Evolutionary conservation across 2,329 filamentous ascomycete genomes (phyloP), one percentile per base, ranked within the genome.

Genomic region (Diaporthe amygdali): DNA sequence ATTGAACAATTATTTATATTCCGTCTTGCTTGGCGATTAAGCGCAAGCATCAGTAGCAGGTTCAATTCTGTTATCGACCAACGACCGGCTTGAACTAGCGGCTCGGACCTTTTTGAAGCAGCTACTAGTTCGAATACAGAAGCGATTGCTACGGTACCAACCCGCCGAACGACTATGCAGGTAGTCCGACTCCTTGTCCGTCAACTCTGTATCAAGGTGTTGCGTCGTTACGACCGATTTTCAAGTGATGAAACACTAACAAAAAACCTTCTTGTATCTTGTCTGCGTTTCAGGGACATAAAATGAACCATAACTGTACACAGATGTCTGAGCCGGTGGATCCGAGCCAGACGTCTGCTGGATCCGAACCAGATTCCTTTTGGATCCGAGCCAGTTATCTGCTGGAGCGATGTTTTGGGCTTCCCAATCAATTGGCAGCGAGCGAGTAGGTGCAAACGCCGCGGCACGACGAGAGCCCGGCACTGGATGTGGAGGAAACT

Each of bases 291-390:
- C 59, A 49, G 59, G 12, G 4, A n/a, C 5, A 12, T n/a, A 37
- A n/a, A 5, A 64, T 49, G 59, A 30, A 14, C 59, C 27, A 37
- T 34, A 14, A 12, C 30, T 49, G 59, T 44, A 64, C 37, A n/a
- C 6, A 27, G 37, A n/a, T 64, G 44, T 64, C 44, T 64, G 44
- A 46, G 59, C 59, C 59, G 30, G 14, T n/a, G 44, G 59, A 64
- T 64, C 59, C 59, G 59, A 64, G 59, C 59, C 41, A 49, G 47
- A 64, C n/a, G n/a, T n/a, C n/a, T n/a, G n/a, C n/a, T n/a, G 44
- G 59, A 64, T 64, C 59, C 59, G 59, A 64, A 44, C 59, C 41
- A 49, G 47, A 64, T n/a, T n/a, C n/a, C n/a, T n/a, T n/a, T n/a
- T n/a, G 44, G 59, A 64, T 64, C 59, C 59, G 59, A 64, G 59